Evolutionary conservation across 2,329 filamentous ascomycete species (phyloP).

Genomic region (Onygenales sp.): DNA sequence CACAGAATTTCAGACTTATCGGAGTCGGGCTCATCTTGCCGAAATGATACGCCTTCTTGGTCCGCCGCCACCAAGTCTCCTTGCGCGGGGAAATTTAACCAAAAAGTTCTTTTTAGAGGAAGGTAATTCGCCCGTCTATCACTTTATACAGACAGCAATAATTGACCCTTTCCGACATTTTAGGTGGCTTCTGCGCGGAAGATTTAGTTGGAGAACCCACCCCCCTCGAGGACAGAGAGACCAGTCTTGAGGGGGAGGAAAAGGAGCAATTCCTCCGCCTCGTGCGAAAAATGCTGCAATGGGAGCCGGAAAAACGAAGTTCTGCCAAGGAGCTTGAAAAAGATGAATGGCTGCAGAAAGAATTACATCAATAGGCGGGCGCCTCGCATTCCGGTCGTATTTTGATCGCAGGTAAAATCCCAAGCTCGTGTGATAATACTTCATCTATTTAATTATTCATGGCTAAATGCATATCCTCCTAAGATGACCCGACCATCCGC

Average conservation of each 20-base stretch:
- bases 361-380: too few species aligned
- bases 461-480: too few species aligned
- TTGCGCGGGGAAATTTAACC: conserved; percentile 21
- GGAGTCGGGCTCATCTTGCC: conserved; percentile 39
- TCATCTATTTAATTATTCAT: too few species aligned
- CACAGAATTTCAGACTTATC: conserved; percentile 29
- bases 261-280: conserved; percentile 22
- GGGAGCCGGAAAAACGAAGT: conserved; percentile 22
- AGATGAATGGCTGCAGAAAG: conserved; percentile 19
- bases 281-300: conserved; percentile 29
- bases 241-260: conserved; percentile 23
- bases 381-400: too few species aligned
- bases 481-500: too few species aligned
- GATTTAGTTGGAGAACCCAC: conserved; percentile 13
- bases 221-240: conserved; percentile 31
- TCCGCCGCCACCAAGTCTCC: conserved; percentile 28
- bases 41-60: conserved; percentile 42
- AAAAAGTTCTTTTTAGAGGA: conserved; percentile 32
- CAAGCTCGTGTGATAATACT: too few species aligned
- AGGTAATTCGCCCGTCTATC: conserved; percentile 17
- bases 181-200: conserved; percentile 20
- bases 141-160: not conserved
- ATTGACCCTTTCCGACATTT: conserved; percentile 5
- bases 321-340: conserved; percentile 20
- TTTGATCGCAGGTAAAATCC: too few species aligned